Percentiles rank a stretch among this genome's conserved stretches.
These are phyloP conservation scores for Salix suchowensis DNA, from an alignment of 345 rosid species.

Conservation along the genomic window DNA sequence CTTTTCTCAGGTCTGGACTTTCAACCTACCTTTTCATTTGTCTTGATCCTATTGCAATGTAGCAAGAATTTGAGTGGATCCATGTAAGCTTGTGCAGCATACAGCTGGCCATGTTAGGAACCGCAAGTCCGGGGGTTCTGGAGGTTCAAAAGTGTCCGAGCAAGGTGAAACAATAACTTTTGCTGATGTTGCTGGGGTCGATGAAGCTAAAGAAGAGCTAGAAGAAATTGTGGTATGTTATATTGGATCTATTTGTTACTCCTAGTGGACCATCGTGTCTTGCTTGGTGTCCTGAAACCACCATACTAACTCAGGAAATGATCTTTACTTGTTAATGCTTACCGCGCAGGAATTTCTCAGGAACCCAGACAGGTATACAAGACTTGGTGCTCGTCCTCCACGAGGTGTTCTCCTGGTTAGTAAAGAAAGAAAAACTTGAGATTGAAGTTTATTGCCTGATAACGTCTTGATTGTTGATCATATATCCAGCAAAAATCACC, in stretches of 20 bases:
- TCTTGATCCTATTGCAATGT: constrained; percentile 9
- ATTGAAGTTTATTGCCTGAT: neutral
- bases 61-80: constrained; percentile 15
- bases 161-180: constrained; percentile 77
- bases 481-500: neutral
- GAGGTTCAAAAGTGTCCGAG: constrained; percentile 56
- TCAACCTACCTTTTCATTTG: neutral
- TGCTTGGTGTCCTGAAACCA: neutral
- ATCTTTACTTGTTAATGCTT: constrained; percentile 21
- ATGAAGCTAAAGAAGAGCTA: constrained; percentile 97
- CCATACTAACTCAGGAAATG: constrained; percentile 20
- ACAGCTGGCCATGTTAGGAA: constrained; percentile 75
- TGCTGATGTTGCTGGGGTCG: constrained; percentile 96
- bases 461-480: neutral
- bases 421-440: constrained; percentile 1
- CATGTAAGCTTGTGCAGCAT: constrained; percentile 38
- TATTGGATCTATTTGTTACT: constrained; percentile 4
- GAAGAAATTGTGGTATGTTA: constrained; percentile 91
- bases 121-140: constrained; percentile 63
- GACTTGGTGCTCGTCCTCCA: constrained; percentile 97
- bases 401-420: constrained; percentile 95
- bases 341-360: constrained; percentile 78
- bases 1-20: constrained; percentile 62
- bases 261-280: neutral
- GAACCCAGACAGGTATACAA: constrained; percentile 75